These are phyloP conservation scores for Rhodocollybia butyracea DNA, from an alignment of 768 basidiomycete species.

Conservation along the genomic window DNA sequence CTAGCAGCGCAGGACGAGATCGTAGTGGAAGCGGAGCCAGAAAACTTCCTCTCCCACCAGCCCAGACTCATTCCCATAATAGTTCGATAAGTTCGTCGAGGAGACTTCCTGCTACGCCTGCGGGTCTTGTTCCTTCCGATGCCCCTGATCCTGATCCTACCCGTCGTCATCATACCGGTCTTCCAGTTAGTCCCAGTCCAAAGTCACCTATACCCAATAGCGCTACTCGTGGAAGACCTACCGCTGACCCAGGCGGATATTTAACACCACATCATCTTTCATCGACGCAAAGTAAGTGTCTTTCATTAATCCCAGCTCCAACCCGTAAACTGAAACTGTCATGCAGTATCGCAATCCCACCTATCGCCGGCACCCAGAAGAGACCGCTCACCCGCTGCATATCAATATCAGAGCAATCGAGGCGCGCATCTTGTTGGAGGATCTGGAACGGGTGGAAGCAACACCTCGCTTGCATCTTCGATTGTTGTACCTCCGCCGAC, in stretches of 20 bases:
- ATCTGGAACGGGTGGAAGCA: neutral
- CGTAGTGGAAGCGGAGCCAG: neutral
- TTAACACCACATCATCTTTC: neutral
- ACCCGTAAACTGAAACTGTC: neutral
- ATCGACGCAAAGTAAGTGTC: neutral
- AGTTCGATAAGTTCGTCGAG: neutral
- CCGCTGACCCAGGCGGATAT: neutral
- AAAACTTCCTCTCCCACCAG: neutral
- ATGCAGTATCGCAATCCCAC: too few species aligned
- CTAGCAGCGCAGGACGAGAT: neutral
- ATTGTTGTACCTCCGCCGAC: too few species aligned
- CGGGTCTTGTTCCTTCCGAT: neutral
- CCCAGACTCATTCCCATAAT: neutral
- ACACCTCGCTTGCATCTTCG: neutral
- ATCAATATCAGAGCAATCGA: neutral
- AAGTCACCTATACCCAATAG: neutral
- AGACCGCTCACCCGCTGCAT: neutral
- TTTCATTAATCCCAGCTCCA: neutral
- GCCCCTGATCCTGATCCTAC: neutral
- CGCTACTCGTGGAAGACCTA: neutral
- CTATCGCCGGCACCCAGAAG: too few species aligned
- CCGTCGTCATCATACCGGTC: neutral
- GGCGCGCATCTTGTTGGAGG: neutral
- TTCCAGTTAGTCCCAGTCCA: neutral
- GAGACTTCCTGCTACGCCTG: slow-evolving; percentile 2